These are phyloP conservation scores for Thermomucor indicae-seudaticae DNA, from an alignment of 371 early-diverging fungal species.

Conservation along the genomic window DNA sequence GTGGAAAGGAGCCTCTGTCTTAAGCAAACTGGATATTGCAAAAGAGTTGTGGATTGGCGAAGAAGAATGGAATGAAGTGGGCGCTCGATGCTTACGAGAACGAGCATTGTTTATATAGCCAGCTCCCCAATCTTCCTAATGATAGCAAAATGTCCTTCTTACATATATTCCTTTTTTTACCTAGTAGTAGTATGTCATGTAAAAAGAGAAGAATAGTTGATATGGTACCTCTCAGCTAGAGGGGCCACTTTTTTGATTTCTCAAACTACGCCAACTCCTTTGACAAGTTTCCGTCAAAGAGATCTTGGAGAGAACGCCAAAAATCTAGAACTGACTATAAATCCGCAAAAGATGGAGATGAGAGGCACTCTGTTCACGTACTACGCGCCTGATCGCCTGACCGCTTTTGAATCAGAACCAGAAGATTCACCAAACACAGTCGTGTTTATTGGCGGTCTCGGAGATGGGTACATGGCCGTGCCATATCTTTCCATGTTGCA, in stretches of 20 bases:
- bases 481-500: slow-evolving; percentile 36
- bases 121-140: background rate
- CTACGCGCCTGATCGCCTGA: slow-evolving; percentile 20
- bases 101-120: slow-evolving; percentile 63
- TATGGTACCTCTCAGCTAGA: too few species aligned
- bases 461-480: slow-evolving; percentile 47
- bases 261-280: too few species aligned
- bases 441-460: slow-evolving; percentile 46
- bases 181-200: too few species aligned
- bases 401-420: slow-evolving; percentile 47
- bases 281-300: too few species aligned
- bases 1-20: slow-evolving; percentile 89
- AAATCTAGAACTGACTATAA: too few species aligned
- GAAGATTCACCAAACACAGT: slow-evolving; percentile 23
- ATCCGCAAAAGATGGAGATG: too few species aligned
- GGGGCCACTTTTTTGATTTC: too few species aligned
- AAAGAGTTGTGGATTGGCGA: slow-evolving; percentile 78
- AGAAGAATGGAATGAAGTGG: slow-evolving; percentile 74
- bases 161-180: background rate
- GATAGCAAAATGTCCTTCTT: background rate
- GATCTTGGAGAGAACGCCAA: too few species aligned
- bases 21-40: slow-evolving; percentile 73
- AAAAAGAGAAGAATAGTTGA: too few species aligned
- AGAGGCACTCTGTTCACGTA: slow-evolving; percentile 10
- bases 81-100: slow-evolving; percentile 63